Evolutionary conservation across 1,284 basidiomycete species (phyloP).

Genomic region (Neonothopanus nambi): DNA sequence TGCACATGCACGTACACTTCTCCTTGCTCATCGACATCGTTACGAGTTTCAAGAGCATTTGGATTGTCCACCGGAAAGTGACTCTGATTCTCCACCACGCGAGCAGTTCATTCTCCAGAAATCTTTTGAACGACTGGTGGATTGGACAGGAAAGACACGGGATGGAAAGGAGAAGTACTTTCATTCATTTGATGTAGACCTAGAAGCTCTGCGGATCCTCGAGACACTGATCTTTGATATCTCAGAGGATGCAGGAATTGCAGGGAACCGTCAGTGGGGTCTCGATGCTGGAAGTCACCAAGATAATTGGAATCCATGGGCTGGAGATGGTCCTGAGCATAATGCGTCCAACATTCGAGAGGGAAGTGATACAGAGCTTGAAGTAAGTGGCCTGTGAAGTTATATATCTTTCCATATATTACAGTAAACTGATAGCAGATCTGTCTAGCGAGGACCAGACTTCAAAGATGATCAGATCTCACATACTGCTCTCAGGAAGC

Average conservation of each 20-base stretch:
- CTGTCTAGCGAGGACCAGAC: background rate
- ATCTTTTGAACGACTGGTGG: background rate
- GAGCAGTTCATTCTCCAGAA: background rate
- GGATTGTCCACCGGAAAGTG: background rate
- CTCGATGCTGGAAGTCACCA: constrained; percentile 5
- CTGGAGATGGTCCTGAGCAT: background rate
- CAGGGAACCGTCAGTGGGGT: constrained; percentile 23
- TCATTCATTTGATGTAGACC: background rate
- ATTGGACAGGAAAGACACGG: background rate
- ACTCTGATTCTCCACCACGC: background rate
- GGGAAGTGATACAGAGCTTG: too few relatives aligned
- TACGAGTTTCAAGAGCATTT: background rate
- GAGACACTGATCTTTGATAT: background rate
- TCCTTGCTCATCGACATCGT: background rate
- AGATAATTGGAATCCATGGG: constrained; percentile 1
- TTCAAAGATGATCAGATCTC: too few relatives aligned
- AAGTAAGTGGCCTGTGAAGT: too few relatives aligned
- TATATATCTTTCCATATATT: background rate
- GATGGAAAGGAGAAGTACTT: background rate
- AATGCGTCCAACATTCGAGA: background rate
- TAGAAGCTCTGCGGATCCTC: background rate
- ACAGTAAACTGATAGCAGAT: background rate
- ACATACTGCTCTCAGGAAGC: too few relatives aligned
- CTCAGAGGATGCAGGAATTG: background rate
- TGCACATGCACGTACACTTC: constrained; percentile 3